A percentile compares a stretch with the other conserved stretches of the same genome.
Evolutionary conservation across 2,329 filamentous ascomycete genomes (phyloP).

Genomic region (Clonostachys solani): DNA sequence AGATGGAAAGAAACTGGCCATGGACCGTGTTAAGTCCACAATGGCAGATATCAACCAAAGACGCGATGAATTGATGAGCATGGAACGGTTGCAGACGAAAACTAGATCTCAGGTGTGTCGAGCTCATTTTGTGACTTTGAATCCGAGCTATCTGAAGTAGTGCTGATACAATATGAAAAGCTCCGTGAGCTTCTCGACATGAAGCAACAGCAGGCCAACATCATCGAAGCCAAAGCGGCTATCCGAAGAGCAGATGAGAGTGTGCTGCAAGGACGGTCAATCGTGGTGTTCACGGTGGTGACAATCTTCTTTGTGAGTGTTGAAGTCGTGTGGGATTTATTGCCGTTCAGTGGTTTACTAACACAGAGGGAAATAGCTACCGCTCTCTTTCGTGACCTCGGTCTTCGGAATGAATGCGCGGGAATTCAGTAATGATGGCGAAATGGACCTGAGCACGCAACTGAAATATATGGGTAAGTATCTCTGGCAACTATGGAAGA

Average conservation of each 20-base stretch:
- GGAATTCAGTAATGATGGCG: constrained; percentile 10
- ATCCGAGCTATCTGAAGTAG: neutral
- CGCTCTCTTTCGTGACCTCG: constrained; percentile 27
- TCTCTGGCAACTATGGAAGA: too few relatives aligned
- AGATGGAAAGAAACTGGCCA: constrained; percentile 2
- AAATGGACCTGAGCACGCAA: constrained; percentile 8
- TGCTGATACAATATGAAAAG: constrained; percentile 5
- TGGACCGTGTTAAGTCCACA: constrained; percentile 5
- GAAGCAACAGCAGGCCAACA: constrained; percentile 41
- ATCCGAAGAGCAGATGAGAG: constrained; percentile 32
- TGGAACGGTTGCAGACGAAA: constrained; percentile 17
- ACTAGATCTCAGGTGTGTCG: constrained; percentile 13
- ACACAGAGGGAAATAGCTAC: constrained; percentile 15
- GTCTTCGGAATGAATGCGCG: constrained; percentile 32
- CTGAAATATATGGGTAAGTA: constrained; percentile 14
- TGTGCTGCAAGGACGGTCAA: constrained; percentile 33
- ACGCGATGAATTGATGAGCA: constrained; percentile 12
- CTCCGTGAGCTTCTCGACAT: constrained; percentile 29
- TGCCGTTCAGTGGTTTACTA: neutral
- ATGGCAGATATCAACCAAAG: constrained; percentile 8
- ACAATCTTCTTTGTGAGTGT: constrained; percentile 38
- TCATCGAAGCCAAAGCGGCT: constrained; percentile 37
- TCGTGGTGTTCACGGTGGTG: constrained; percentile 41
- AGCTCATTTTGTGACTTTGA: neutral
- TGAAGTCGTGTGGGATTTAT: neutral